Conservation (phyloP, 306 rosid genomes). For the Neltuma alba region DNA sequence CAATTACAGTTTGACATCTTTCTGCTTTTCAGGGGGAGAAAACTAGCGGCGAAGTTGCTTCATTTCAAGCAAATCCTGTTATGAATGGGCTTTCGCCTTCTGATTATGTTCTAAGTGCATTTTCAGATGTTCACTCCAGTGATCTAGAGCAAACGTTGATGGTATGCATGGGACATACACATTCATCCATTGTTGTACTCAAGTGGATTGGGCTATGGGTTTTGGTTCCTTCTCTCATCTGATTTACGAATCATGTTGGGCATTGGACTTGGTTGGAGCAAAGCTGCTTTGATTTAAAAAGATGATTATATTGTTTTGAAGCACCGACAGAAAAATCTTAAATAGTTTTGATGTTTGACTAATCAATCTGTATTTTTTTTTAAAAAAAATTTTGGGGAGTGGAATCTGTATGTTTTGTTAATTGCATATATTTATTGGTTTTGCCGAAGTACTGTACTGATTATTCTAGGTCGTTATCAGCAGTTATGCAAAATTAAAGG, state of each 20-base stretch:
- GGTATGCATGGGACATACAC: constrained; percentile 53
- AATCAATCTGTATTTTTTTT: neutral
- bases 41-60: constrained; percentile 45
- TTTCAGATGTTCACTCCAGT: constrained; percentile 76
- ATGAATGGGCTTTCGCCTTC: constrained; percentile 83
- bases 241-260: constrained; percentile 5
- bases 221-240: neutral
- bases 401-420: neutral
- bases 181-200: constrained; percentile 25
- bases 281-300: neutral
- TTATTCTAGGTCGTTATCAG: neutral
- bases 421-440: neutral
- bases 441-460: neutral
- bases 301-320: neutral
- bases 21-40: constrained; percentile 69
- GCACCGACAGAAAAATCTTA: neutral
- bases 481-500: neutral
- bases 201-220: constrained; percentile 2
- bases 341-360: neutral
- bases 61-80: constrained; percentile 65
- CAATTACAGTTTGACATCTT: neutral
- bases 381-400: no score
- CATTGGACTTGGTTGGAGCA: neutral
- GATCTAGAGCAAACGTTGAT: constrained; percentile 88
- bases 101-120: constrained; percentile 76